Evolutionary conservation across 1,284 basidiomycete genomes (phyloP).

Genomic region (Caloboletus inedulis): DNA sequence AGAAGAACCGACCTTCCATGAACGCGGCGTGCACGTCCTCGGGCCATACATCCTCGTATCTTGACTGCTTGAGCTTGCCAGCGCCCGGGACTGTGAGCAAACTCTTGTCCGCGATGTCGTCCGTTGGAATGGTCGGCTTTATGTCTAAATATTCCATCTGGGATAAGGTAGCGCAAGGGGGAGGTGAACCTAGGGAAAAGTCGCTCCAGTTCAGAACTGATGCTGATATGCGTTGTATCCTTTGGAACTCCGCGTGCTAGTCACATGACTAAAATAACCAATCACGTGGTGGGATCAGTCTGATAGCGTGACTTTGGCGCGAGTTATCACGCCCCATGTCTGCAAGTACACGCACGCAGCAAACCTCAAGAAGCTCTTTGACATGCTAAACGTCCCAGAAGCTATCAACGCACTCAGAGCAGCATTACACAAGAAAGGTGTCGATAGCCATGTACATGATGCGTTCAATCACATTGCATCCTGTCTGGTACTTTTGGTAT

Average conservation of each 20-base stretch:
- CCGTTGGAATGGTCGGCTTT: constrained; percentile 11
- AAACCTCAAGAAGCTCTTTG: neutral
- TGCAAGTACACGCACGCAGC: neutral
- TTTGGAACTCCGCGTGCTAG: constrained; percentile 26
- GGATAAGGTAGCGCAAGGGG: constrained; percentile 8
- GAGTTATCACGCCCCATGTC: neutral
- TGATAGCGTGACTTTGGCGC: constrained; percentile 13
- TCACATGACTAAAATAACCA: constrained; percentile 33
- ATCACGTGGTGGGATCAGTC: constrained; percentile 22
- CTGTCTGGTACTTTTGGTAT: constrained; percentile 35
- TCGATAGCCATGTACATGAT: constrained; percentile 20
- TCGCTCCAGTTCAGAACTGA: constrained; percentile 2
- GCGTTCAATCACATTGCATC: constrained; percentile 30
- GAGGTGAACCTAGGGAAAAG: constrained; percentile 1
- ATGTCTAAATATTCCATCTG: constrained; percentile 26
- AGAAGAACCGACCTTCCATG: constrained; percentile 32
- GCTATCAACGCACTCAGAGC: constrained; percentile 25
- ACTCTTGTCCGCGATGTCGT: constrained; percentile 4
- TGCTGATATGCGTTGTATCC: constrained; percentile 12
- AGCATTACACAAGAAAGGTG: constrained; percentile 15
- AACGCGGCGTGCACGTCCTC: constrained; percentile 36
- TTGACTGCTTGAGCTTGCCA: constrained; percentile 30
- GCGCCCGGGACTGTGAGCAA: neutral
- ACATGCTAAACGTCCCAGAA: constrained; percentile 24
- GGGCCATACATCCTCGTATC: constrained; percentile 35